Evolutionary conservation across 129 eudicot species (phyloP), one percentile per base, ranked within the genome.

Genomic region (Glebionis coronaria): DNA sequence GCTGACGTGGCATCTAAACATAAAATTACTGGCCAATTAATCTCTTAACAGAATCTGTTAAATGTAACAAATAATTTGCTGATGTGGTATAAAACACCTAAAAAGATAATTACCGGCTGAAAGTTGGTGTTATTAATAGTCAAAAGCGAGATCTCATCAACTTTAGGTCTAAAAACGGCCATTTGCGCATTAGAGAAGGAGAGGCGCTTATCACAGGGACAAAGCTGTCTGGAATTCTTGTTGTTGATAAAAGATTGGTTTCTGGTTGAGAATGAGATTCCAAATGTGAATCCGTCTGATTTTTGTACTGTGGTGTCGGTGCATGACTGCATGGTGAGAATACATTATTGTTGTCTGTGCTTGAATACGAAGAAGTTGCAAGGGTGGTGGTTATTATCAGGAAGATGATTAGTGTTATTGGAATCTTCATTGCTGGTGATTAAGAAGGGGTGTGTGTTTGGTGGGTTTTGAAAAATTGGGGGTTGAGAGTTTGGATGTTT

Each of bases 101-200:
- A 35, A 35, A 35, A 29, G 38, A 4, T 23, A 2, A 13, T 20
- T 89, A 93, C 99, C 87, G 97, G 97, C 19, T 63, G 74, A 61
- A 93, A 82, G 53, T 6, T 80, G 45, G 81, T 65, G 76, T 85
- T 82, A 67, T 86, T 93, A 71, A 93, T 73, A 11, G 99, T 93
- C 71, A 93, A 97, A 40, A 93, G 90, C 5, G 98, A 88, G 92
- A 93, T 93, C 95, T 93, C 86, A 38, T 93, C 96, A 45, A 93
- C 96, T 69, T 88, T 93, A 44, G 98, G 98, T 44, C 98, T 81
- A 72, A 93, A 93, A 16, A 88, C 84, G 9, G 98, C 70, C n/a
- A 88, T 45, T 67, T 86, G 95, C 2, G 96, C 67, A 69, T 75
- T 82, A 6, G 78, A 31, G 14, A 93, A 90, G 4, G 81, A 59